These are phyloP conservation scores for Taphrina wiesneri DNA, from an alignment of 1,139 yeast species.

Conservation along the genomic window DNA sequence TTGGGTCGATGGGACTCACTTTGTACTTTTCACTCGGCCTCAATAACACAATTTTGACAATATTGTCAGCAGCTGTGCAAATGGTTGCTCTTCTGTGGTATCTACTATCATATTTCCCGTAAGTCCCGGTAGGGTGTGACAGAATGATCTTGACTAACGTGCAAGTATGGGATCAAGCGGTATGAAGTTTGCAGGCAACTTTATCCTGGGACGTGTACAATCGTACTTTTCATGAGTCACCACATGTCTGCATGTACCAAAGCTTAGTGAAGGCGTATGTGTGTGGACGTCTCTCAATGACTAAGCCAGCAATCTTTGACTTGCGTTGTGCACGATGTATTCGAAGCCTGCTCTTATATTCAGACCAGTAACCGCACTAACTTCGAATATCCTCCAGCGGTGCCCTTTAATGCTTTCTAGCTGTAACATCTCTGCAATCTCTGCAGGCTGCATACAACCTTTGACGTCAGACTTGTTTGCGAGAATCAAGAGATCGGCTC, in stretches of 20 bases:
- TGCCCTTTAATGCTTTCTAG: constrained; percentile 55
- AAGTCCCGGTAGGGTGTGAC: not conserved
- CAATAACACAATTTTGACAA: constrained; percentile 73
- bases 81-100: constrained; percentile 84
- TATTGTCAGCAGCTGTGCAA: constrained; percentile 74
- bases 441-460: constrained; percentile 40
- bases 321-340: constrained; percentile 19
- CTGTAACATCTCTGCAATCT: constrained; percentile 39
- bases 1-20: constrained; percentile 70
- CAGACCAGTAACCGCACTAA: constrained; percentile 62
- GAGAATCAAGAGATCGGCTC: constrained; percentile 55
- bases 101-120: constrained; percentile 89
- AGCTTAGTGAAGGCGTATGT: not conserved
- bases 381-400: constrained; percentile 49
- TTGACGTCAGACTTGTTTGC: constrained; percentile 53
- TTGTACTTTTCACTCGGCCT: constrained; percentile 58
- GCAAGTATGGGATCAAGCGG: constrained; percentile 24
- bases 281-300: not conserved
- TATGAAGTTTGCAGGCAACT: constrained; percentile 28
- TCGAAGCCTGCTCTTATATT: constrained; percentile 18
- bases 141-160: not conserved
- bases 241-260: not conserved
- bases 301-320: constrained; percentile 9
- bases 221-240: constrained; percentile 2
- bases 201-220: constrained; percentile 13